Conservation (phyloP, 1,139 yeast genomes). For the Candida sanyaensis region DNA sequence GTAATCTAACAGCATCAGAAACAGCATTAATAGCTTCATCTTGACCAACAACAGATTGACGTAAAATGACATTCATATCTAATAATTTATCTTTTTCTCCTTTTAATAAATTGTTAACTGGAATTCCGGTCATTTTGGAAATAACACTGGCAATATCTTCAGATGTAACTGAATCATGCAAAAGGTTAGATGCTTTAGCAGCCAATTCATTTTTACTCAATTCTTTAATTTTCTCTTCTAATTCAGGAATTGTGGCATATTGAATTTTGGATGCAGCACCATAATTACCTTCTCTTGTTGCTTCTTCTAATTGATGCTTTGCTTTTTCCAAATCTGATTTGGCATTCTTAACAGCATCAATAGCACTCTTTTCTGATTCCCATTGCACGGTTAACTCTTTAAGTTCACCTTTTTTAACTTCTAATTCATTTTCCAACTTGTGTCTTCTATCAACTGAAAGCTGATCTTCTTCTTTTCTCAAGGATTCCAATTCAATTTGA, state of each 20-base stretch:
- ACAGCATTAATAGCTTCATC: constrained; percentile 91
- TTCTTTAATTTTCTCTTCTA: constrained; percentile 58
- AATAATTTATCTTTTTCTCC: constrained; percentile 92
- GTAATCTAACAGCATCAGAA: constrained; percentile 92
- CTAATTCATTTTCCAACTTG: constrained; percentile 66
- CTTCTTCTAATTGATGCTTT: constrained; percentile 75
- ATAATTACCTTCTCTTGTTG: constrained; percentile 83
- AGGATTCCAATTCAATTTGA: constrained; percentile 90
- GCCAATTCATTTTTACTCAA: constrained; percentile 34
- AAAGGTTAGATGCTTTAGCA: constrained; percentile 32
- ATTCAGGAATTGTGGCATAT: constrained; percentile 79
- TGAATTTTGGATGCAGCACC: constrained; percentile 88
- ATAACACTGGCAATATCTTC: constrained; percentile 93
- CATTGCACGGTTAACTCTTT: constrained; percentile 74
- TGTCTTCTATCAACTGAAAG: constrained; percentile 72
- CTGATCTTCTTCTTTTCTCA: constrained; percentile 89
- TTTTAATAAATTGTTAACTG: constrained; percentile 85
- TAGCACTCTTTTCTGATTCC: constrained; percentile 77
- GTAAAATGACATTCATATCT: constrained; percentile 80
- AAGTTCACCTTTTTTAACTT: constrained; percentile 63
- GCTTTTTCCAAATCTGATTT: constrained; percentile 86
- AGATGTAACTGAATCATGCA: constrained; percentile 92
- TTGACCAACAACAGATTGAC: constrained; percentile 86
- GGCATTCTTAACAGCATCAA: constrained; percentile 75
- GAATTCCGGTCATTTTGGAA: constrained; percentile 94